A percentile compares a stretch with the other conserved stretches of the same genome.
These are phyloP conservation scores for Sungouiella blattae DNA, from an alignment of 805 yeast genomes.

Conservation along the genomic window DNA sequence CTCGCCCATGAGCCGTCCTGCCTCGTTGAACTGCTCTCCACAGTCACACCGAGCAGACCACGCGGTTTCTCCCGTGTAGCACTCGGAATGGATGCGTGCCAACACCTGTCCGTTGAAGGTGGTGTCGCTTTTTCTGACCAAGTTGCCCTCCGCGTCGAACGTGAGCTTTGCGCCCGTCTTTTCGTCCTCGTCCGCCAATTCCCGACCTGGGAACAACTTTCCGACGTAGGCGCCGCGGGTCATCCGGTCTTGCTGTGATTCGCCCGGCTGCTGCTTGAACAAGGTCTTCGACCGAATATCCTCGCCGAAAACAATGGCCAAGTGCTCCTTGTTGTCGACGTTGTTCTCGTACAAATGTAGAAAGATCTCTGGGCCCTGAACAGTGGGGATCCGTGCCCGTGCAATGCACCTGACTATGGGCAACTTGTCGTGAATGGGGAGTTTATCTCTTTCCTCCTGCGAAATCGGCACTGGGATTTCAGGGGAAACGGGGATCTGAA, in stretches of 20 bases:
- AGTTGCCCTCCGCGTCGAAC: slow-evolving; percentile 33
- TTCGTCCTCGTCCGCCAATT: slow-evolving; percentile 58
- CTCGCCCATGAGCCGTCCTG: slow-evolving; percentile 87
- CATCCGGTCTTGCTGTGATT: slow-evolving; percentile 90
- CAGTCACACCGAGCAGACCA: slow-evolving; percentile 99
- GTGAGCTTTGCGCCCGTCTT: slow-evolving; percentile 19
- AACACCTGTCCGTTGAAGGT: slow-evolving; percentile 43
- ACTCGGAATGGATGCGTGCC: slow-evolving; percentile 92
- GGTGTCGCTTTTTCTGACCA: slow-evolving; percentile 20
- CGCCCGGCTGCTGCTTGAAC: slow-evolving; percentile 58
- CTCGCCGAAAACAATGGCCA: slow-evolving; percentile 96
- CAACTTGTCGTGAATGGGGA: slow-evolving; percentile 48
- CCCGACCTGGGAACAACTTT: slow-evolving; percentile 81
- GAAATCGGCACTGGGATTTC: slow-evolving; percentile 11
- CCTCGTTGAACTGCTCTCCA: slow-evolving; percentile 98
- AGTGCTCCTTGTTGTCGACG: slow-evolving; percentile 86
- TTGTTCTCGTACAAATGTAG: slow-evolving; percentile 85
- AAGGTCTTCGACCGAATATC: slow-evolving; percentile 76
- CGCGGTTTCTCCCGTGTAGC: slow-evolving; percentile 98
- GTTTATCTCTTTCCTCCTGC: slow-evolving; percentile 25
- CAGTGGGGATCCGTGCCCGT: slow-evolving; percentile 94
- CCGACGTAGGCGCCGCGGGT: slow-evolving; percentile 98
- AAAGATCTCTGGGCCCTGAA: slow-evolving; percentile 90
- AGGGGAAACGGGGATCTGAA: slow-evolving; percentile 4
- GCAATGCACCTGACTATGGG: slow-evolving; percentile 87